Base-by-base conservation (phyloP, 805 yeast species). In the Nakazawaea wickerhamii region DNA sequence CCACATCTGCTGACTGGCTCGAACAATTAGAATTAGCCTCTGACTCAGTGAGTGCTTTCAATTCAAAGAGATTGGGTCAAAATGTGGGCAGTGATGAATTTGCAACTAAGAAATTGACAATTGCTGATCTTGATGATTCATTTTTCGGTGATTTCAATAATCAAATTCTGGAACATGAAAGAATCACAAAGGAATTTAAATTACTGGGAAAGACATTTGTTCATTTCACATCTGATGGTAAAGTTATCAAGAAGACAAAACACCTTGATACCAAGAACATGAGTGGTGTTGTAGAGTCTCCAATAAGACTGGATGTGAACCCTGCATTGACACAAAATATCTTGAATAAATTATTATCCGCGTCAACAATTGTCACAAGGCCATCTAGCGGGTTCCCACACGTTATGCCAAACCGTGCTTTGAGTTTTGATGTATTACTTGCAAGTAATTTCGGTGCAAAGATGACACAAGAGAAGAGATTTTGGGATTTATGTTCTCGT, bases 1-100 rank as follows among this genome's bases (percentile, higher is more conserved):
- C 78, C 1, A 66, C 68, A 1, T 69, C 82, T 5, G 67, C 67
- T 25, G 73, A 80, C 48, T 85, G 95, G 91, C 65, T 75, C 19
- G 65, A 71, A 11, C 91, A 84, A 52, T 55, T 84, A 38, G 72
- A 70, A 36, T 52, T 82, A n/a, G 63, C 79, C 0, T 65, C 68
- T 47, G 73, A 71, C 26, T 55, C 71, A 32, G 57, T 47, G 17
- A 70, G 81, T 5, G 69, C 56, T 42, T 62, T 62, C 43, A 59
- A 58, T 35, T 21, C 33, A n/a, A 28, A 28, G 15, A 28, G 31
- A 5, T 3, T 13, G 17, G 36, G 22, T 25, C 28, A 13, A 25
- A 21, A 13, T 7, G 4, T 10, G 3, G 10, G 19, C 26, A 9
- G 18, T 27, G 17, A 38, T 17, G 13, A 27, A 14, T 15, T 30